Evolutionary conservation across 1,139 yeast species (phyloP), one percentile per base, ranked within the genome.

Genomic region (Magnusiomyces sp.): DNA sequence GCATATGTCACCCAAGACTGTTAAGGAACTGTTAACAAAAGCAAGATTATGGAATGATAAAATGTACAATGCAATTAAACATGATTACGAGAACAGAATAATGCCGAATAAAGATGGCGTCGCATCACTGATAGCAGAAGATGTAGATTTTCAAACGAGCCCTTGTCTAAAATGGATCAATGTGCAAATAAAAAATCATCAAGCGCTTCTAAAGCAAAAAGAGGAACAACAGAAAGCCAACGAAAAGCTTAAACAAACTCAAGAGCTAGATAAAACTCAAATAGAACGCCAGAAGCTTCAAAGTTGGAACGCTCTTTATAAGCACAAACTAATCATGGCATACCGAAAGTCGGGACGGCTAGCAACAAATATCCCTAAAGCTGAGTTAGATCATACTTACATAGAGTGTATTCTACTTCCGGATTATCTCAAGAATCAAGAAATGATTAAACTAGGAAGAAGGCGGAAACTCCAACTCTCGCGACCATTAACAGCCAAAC

Each of bases 321-420:
- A 45, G 43, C 33, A 45, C 32, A 34, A 14, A 19, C n/a, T 10
- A 17, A 10, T 43, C 41, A 14, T 13, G 39, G 20, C 27, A 46
- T 4, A 39, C 49, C 14, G n/a, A 27, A n/a, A 20, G 14, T 39
- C 42, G 13, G 27, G 42, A 10, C 27, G 27, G 6, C 20, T 39
- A 19, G 11, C 47, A 17, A 5, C 43, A 14, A 4, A 23, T 23
- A 23, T 7, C 7, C 7, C 29, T 23, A 43, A 38, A 29, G 36
- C 33, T 1, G 41, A 40, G 9, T 14, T 47, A 16, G 54, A 51
- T 36, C 45, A 50, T 16, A 34, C 31, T 1, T 51, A 51, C 33
- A 27, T 51, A 13, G 45, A 49, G 32, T 42, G 36, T 23, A 45
- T 51, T 20, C 32, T 51, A 14, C 40, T 51, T 11, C 54, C 54